Base-by-base conservation (phyloP, 2,329 filamentous ascomycete species). In the Tetracladium maxilliforme region DNA sequence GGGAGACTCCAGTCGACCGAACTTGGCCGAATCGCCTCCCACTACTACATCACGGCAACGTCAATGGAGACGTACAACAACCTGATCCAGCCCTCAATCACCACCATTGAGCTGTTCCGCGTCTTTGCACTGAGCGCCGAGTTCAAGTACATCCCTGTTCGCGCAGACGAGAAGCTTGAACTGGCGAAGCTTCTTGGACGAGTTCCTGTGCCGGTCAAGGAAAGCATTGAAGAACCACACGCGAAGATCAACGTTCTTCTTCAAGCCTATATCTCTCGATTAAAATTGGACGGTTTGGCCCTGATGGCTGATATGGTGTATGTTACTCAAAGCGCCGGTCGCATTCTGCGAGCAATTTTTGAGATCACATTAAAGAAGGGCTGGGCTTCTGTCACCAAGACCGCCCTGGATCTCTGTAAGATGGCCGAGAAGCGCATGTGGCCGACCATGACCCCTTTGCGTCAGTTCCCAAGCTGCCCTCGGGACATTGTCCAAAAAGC, bases 401-500 rank as follows among this genome's bases (percentile, higher is more conserved):
- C 79, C 33, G 86, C 90, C 1, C 61, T 98, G 21, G 82, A 93
- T 40, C 65, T 98, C 26, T 98, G 92, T 57, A 98, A 98, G 58
- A 95, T 93, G 83, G 90, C 87, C 1, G 90, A 98, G 58, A 93
- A 93, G 62, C 70, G 92, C 24, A 98, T 98, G 92, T 98, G 90
- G 90, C 86, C 87, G 10, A 95, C 87, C 6, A 98, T 95, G 90
- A 82, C 83, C 19, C 90, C 92, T 8, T 61, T 98, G 16, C 72
- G 90, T 27, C 90, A 98, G 43, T 98, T 98, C 44, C 70, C 78
- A 4, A 57, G 60, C 19, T 93, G 84, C 43, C 73, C 86, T 4
- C 63, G 72, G 20, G 87, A 95, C 30, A 81, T 95, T 26, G 60
- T 95, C 24, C 74, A 82, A 37, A 95, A 95, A 53, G 78, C 86